Conservation (phyloP, 768 basidiomycete species). For the Lentinus tigrinus region DNA sequence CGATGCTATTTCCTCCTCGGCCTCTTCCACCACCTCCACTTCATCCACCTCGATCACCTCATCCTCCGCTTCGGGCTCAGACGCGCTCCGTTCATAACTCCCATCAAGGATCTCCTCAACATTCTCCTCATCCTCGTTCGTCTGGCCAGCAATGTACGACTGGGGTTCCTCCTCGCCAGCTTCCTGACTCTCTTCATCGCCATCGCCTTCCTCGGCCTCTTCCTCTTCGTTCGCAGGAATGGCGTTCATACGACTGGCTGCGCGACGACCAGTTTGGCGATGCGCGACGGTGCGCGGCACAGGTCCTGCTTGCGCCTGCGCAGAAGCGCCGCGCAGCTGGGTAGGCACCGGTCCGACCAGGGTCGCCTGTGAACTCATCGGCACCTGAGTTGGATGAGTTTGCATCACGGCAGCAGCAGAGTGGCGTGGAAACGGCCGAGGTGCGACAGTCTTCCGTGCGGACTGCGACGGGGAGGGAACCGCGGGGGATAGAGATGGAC, state of each 20-base stretch:
- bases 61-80: not conserved
- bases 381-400: not conserved
- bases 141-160: not conserved
- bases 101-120: slow-evolving; percentile 13
- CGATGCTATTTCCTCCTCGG: not conserved
- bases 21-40: too few relatives aligned
- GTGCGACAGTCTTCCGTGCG: not conserved
- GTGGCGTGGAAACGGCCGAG: not conserved
- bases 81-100: not conserved
- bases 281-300: not conserved
- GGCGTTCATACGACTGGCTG: not conserved
- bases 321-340: not conserved
- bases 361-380: slow-evolving; percentile 15
- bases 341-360: slow-evolving; percentile 12
- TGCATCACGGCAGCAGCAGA: not conserved
- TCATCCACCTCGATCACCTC: too few relatives aligned
- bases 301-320: not conserved
- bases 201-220: not conserved
- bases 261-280: not conserved
- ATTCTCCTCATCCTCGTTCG: slow-evolving; percentile 12
- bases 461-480: not conserved
- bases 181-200: not conserved
- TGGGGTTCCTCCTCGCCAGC: not conserved
- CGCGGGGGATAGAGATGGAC: not conserved
- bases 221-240: not conserved